Base-by-base conservation (phyloP, 225 moss, liverwort and hornwort species). In the Polytrichum formosum region DNA sequence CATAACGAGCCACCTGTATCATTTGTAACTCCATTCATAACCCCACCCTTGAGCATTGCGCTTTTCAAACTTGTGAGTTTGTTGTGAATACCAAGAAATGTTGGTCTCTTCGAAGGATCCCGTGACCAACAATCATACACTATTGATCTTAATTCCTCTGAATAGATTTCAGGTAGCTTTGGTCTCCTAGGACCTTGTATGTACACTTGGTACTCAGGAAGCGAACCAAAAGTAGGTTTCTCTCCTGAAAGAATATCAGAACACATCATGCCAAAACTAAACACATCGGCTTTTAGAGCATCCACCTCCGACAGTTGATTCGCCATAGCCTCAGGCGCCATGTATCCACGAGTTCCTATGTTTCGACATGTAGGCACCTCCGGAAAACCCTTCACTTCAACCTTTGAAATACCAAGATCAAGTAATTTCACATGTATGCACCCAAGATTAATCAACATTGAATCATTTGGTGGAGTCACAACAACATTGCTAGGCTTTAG, bases 351-450 rank as follows among this genome's bases (percentile, higher is more conserved):
- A 7, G 67, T 46, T 17, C 53, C 67, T 6, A 7, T 33, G 1
- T 33, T 6, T 46, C 0, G 37, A 18, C 25, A 1, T 1, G 33
- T 53, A 5, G 67, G 19, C 18, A 21, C 5, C 22, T n/a, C 25
- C 7, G 1, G 7, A 8, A 8, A 53, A 65, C 28, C 67, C 55
- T 73, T 35, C 46, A 54, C 31, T 18, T 64, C 69, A 35, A 21
- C 64, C 63, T 84, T 78, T 55, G 81, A 20, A 56, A 76, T 66
- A n/a, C 84, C 81, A 54, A 78, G 78, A 56, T 81, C 78, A 28
- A 67, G 64, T 68, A 85, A 62, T 65, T 85, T 81, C 9, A 84
- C 78, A 61, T 53, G 28, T 17, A 61, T 28, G 33, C 33, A 33
- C 7, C 33, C 33, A 7, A 33, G 33, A 33, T 7, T 1, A 33